Percentiles rank a stretch among this genome's conserved stretches.
phyloP scores from a whole-genome alignment of 148 eudicot species.

The Chenopodium formosanum region DNA sequence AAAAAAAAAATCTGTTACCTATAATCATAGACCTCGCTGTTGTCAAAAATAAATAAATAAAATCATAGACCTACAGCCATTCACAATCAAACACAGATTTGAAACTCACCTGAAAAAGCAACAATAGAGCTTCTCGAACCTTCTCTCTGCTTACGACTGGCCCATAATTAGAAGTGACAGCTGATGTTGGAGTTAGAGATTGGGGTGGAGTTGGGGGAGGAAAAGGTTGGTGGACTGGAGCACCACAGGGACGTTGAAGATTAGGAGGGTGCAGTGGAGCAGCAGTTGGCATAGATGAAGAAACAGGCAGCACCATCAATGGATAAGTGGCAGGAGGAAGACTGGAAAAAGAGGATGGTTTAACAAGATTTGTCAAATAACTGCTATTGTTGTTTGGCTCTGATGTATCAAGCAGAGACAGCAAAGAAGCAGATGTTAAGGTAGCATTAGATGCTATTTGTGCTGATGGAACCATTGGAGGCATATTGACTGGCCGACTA shows the following conservation, averaged over 20 bases:
- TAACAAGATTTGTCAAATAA: constrained; percentile 52
- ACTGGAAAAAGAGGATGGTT: constrained; percentile 65
- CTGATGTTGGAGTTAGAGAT: constrained; percentile 62
- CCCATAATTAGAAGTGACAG: constrained; percentile 44
- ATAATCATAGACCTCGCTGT: too few species aligned
- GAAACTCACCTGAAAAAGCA: constrained; percentile 56
- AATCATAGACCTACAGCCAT: too few species aligned
- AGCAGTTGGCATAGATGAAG: constrained; percentile 56
- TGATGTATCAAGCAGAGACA: constrained; percentile 41
- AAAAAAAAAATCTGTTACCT: too few species aligned
- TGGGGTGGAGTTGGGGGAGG: constrained; percentile 89
- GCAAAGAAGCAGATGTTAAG: constrained; percentile 45
- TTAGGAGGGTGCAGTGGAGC: constrained; percentile 64
- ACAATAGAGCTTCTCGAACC: constrained; percentile 58
- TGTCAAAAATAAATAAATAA: too few species aligned
- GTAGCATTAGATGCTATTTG: constrained; percentile 40
- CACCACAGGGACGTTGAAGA: constrained; percentile 64
- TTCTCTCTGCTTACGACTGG: constrained; percentile 64
- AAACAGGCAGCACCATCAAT: constrained; percentile 33
- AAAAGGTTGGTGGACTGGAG: constrained; percentile 88
- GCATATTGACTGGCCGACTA: constrained; percentile 38
- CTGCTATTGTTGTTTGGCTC: constrained; percentile 42
- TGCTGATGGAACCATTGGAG: constrained; percentile 36
- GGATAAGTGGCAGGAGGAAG: constrained; percentile 49
- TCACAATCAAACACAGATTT: constrained; percentile 1